A percentile compares a stretch with the other conserved stretches of the same genome.
phyloP scores from a whole-genome alignment of 2,329 filamentous ascomycete genomes.

The Akanthomyces uredinophilus region DNA sequence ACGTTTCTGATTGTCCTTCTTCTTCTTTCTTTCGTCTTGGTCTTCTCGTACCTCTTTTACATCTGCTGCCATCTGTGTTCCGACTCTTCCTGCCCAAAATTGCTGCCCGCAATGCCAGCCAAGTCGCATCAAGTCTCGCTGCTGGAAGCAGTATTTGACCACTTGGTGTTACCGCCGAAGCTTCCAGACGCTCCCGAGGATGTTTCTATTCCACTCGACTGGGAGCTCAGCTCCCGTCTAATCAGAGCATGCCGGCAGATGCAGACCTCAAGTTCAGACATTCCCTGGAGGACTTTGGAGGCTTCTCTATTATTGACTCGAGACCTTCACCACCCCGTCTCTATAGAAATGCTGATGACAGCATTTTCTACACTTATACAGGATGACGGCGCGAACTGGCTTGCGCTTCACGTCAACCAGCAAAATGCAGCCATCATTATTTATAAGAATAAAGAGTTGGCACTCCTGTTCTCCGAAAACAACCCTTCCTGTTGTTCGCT shows the following conservation, averaged over 20 bases:
- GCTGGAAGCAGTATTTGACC: neutral
- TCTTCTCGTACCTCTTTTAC: no score
- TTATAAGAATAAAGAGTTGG: conserved; percentile 19
- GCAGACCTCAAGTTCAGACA: neutral
- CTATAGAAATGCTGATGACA: neutral
- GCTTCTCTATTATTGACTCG: neutral
- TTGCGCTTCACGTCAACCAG: conserved; percentile 18
- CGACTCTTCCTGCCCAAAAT: neutral
- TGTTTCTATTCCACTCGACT: neutral
- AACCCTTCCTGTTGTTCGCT: neutral
- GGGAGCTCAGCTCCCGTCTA: neutral
- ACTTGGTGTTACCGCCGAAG: conserved; percentile 2
- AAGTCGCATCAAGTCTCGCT: neutral
- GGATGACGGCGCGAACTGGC: conserved; percentile 9
- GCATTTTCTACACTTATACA: neutral
- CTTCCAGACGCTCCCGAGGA: neutral
- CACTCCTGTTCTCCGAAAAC: neutral
- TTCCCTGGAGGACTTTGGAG: neutral
- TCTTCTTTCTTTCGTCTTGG: no score
- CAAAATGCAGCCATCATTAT: conserved; percentile 32
- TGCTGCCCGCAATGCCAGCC: neutral
- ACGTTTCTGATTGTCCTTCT: no score
- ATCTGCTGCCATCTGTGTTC: no score
- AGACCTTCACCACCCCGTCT: neutral
- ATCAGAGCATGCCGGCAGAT: neutral